phyloP scores from a whole-genome alignment of 495 filamentous ascomycete genomes.

The Parathielavia hyrcaniae region DNA sequence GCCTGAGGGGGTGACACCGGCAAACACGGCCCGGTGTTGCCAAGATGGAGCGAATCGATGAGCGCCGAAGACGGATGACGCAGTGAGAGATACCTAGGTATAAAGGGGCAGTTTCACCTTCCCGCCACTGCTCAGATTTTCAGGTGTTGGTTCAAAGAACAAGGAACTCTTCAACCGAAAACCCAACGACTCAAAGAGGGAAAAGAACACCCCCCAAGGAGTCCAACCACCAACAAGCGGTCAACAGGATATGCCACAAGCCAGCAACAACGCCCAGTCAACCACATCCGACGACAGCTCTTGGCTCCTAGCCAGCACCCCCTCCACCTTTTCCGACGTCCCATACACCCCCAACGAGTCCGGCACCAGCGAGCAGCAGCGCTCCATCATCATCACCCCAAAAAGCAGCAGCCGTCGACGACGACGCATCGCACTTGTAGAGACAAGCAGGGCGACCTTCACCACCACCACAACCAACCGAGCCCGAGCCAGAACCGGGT shows the following conservation, averaged over 20 bases:
- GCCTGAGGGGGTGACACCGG: background rate
- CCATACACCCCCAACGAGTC: no score
- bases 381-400: no score
- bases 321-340: background rate
- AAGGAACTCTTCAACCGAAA: background rate
- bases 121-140: background rate
- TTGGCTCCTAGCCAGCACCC: background rate
- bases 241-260: background rate
- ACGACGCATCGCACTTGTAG: no score
- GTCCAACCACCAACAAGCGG: no score
- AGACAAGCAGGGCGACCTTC: no score
- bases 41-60: background rate
- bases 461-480: no score
- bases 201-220: no score
- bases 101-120: background rate
- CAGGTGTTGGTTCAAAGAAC: background rate
- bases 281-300: background rate
- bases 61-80: background rate
- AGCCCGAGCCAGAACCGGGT: no score
- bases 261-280: background rate
- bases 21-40: constrained; percentile 3
- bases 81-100: background rate
- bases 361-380: no score
- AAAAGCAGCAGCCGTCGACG: no score
- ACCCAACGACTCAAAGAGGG: background rate